phyloP scores from a whole-genome alignment of 495 filamentous ascomycete genomes.

The Pseudotulostoma volvatum region DNA sequence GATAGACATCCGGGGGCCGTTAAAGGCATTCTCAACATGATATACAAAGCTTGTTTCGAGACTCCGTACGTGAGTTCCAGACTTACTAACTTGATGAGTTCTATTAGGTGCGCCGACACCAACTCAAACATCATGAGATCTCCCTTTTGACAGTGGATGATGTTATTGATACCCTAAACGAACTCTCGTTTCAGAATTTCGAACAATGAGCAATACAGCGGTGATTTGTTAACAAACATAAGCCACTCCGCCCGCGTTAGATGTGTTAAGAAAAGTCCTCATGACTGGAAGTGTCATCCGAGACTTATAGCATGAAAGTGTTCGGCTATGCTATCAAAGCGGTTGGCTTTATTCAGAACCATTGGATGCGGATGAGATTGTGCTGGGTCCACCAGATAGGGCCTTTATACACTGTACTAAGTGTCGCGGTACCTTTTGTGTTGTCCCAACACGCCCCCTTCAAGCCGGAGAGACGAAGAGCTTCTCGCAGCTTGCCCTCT shows the following conservation, averaged over 20 bases:
- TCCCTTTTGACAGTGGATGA: no score
- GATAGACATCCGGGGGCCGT: no score
- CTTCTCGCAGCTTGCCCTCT: not conserved
- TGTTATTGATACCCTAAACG: no score
- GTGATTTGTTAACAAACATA: no score
- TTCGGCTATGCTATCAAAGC: not conserved
- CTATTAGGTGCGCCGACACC: no score
- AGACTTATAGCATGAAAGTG: not conserved
- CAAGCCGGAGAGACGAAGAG: not conserved
- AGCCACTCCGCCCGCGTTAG: not conserved
- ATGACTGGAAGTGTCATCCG: not conserved
- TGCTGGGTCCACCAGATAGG: not conserved
- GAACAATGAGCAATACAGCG: no score
- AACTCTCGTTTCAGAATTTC: no score
- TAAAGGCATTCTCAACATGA: no score
- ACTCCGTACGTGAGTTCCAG: no score
- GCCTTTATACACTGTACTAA: not conserved
- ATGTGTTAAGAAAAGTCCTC: not conserved
- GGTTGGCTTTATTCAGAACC: not conserved
- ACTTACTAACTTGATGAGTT: no score
- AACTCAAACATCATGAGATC: no score
- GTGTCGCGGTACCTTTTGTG: not conserved
- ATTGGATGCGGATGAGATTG: not conserved
- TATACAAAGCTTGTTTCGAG: no score
- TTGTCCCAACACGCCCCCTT: not conserved